Conservation (phyloP, 2,329 filamentous ascomycete species). For the Hortaea sp. region DNA sequence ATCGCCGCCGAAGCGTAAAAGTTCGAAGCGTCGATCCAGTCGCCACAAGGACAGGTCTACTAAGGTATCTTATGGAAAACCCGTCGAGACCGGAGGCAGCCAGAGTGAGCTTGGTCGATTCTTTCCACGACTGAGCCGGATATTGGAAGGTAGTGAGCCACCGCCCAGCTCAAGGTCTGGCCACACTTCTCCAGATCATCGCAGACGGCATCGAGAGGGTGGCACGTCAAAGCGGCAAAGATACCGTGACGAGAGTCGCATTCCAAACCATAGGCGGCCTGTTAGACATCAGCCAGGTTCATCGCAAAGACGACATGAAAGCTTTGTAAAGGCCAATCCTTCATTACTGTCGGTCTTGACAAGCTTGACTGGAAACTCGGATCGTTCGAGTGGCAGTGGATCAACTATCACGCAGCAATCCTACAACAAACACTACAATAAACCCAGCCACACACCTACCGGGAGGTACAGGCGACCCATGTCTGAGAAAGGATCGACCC, state of each 20-base stretch:
- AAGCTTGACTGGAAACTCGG: conserved; percentile 31
- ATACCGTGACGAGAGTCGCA: conserved; percentile 9
- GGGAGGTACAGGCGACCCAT: conserved; percentile 5
- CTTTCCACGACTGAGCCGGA: conserved; percentile 31
- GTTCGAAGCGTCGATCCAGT: neutral
- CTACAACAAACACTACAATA: conserved; percentile 24
- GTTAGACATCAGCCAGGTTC: conserved; percentile 24
- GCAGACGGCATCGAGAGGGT: conserved; percentile 7
- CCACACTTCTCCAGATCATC: conserved; percentile 2
- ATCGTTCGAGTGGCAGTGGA: conserved; percentile 34
- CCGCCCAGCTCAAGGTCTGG: conserved; percentile 8
- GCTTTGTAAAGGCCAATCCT: conserved; percentile 25
- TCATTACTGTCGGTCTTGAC: conserved; percentile 35
- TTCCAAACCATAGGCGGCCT: conserved; percentile 16
- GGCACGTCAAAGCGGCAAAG: conserved; percentile 6
- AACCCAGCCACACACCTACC: conserved; percentile 6
- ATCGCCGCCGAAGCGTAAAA: conserved; percentile 2
- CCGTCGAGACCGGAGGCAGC: conserved; percentile 1
- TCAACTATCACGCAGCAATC: conserved; percentile 37
- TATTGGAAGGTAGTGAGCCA: conserved; percentile 28
- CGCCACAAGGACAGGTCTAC: conserved; percentile 1
- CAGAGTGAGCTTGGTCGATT: conserved; percentile 20
- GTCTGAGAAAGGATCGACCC: conserved; percentile 5
- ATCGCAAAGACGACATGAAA: conserved; percentile 24
- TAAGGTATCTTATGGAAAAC: neutral